Percentiles rank a stretch among this genome's conserved stretches.
Conservation (phyloP, 345 rosid genomes). For the Populus nigra region DNA sequence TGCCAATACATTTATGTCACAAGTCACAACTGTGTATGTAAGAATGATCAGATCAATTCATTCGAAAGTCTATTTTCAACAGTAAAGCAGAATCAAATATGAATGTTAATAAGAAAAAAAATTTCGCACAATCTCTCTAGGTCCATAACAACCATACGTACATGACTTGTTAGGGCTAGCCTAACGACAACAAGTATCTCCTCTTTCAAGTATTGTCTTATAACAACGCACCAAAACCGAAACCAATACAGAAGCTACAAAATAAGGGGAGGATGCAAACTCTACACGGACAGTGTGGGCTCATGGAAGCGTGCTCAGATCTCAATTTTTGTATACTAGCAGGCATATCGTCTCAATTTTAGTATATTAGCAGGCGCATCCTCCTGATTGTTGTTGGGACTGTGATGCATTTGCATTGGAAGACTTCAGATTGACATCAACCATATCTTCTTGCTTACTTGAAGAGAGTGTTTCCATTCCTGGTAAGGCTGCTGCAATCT, state of each 20-base stretch:
- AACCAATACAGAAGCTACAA: constrained; percentile 21
- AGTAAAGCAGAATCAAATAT: background rate
- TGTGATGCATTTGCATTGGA: constrained; percentile 8
- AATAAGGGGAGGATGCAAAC: constrained; percentile 15
- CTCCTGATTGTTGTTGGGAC: constrained; percentile 16
- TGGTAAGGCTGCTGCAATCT: constrained; percentile 19
- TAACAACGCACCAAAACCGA: constrained; percentile 15
- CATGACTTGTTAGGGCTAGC: constrained; percentile 26
- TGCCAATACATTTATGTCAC: too few relatives aligned
- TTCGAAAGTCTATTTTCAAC: background rate
- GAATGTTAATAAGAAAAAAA: constrained; percentile 1
- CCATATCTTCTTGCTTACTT: constrained; percentile 25
- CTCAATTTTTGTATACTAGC: constrained; percentile 34
- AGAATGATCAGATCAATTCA: too few relatives aligned
- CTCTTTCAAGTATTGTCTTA: constrained; percentile 14
- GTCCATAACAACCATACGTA: constrained; percentile 14
- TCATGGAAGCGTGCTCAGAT: constrained; percentile 6
- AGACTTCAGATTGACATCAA: constrained; percentile 21
- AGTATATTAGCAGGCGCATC: constrained; percentile 13
- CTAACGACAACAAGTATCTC: constrained; percentile 20
- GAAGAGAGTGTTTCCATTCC: constrained; percentile 23
- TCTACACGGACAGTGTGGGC: constrained; percentile 25
- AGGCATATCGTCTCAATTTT: constrained; percentile 60
- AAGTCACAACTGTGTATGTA: too few relatives aligned
- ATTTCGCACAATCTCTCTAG: constrained; percentile 16